These are phyloP conservation scores for Tricholomella constricta DNA, from an alignment of 768 basidiomycete genomes.

Conservation along the genomic window DNA sequence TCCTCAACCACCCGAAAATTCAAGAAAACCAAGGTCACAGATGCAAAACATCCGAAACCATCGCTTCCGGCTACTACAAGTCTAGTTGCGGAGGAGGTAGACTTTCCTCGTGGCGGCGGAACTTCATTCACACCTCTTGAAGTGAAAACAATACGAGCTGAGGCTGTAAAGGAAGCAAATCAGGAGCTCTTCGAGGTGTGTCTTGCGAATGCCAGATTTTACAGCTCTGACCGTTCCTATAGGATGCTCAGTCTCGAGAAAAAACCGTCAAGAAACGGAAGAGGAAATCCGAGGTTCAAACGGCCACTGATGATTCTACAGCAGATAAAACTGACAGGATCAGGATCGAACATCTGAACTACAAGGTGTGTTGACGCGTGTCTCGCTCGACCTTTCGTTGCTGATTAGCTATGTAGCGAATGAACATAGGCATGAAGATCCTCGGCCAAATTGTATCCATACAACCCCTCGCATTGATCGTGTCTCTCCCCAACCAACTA, in stretches of 20 bases:
- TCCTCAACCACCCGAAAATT: slow-evolving; percentile 45
- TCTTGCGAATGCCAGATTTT: slow-evolving; percentile 5
- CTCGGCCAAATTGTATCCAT: slow-evolving; percentile 86
- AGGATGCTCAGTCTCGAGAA: slow-evolving; percentile 43
- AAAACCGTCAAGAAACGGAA: slow-evolving; percentile 49
- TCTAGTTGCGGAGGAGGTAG: slow-evolving; percentile 67
- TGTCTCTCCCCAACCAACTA: slow-evolving; percentile 96
- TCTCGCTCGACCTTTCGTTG: not conserved
- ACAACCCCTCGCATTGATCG: slow-evolving; percentile 84
- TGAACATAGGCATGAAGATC: slow-evolving; percentile 82
- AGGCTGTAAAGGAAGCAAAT: slow-evolving; percentile 84
- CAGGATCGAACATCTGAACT: slow-evolving; percentile 90
- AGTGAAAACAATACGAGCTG: slow-evolving; percentile 81
- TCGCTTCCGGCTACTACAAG: slow-evolving; percentile 28
- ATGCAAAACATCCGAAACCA: slow-evolving; percentile 30
- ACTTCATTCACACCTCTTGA: slow-evolving; percentile 87
- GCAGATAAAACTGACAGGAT: slow-evolving; percentile 54
- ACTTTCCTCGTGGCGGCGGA: slow-evolving; percentile 96
- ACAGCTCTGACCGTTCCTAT: slow-evolving; percentile 13
- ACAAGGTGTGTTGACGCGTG: slow-evolving; percentile 61
- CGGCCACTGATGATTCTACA: slow-evolving; percentile 28
- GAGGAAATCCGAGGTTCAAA: slow-evolving; percentile 45
- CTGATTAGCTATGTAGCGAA: slow-evolving; percentile 51
- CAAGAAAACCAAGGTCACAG: slow-evolving; percentile 60
- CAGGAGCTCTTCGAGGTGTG: slow-evolving; percentile 73